These are phyloP conservation scores for Camellia japonica DNA, from an alignment of 148 eudicot species.

Conservation along the genomic window DNA sequence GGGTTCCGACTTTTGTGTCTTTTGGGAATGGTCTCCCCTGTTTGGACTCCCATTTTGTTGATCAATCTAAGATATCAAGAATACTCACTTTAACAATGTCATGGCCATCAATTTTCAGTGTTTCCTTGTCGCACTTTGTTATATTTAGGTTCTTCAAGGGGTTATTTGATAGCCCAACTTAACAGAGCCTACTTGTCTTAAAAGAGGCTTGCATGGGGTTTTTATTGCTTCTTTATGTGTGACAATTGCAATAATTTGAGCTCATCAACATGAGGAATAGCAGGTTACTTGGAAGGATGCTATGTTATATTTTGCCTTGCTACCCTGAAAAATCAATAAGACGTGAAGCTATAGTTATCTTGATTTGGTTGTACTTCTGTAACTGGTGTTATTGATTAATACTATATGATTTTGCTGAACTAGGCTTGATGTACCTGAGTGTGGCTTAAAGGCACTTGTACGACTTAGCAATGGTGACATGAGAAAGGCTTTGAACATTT, in stretches of 20 bases:
- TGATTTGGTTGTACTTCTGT: neutral
- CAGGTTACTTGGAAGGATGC: constrained; percentile 1
- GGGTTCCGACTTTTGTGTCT: too few species aligned
- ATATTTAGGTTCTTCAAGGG: too few species aligned
- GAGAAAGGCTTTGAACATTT: constrained; percentile 92
- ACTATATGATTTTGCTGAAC: constrained; percentile 1
- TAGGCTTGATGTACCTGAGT: constrained; percentile 86
- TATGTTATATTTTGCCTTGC: neutral
- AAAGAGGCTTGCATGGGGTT: neutral
- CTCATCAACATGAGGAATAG: neutral
- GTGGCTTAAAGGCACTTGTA: constrained; percentile 81
- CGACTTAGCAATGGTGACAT: constrained; percentile 94
- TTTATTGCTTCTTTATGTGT: neutral
- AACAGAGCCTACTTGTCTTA: neutral
- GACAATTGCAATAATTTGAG: neutral
- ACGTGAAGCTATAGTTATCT: neutral
- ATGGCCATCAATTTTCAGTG: too few species aligned
- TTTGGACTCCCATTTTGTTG: too few species aligned
- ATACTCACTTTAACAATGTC: too few species aligned
- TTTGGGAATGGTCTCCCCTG: too few species aligned
- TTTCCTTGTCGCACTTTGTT: too few species aligned
- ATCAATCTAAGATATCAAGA: too few species aligned
- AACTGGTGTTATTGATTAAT: neutral
- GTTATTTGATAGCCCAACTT: too few species aligned
- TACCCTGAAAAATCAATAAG: neutral